Conservation (phyloP, 257 asterid genomes). For the Ajuga chamaepitys region DNA sequence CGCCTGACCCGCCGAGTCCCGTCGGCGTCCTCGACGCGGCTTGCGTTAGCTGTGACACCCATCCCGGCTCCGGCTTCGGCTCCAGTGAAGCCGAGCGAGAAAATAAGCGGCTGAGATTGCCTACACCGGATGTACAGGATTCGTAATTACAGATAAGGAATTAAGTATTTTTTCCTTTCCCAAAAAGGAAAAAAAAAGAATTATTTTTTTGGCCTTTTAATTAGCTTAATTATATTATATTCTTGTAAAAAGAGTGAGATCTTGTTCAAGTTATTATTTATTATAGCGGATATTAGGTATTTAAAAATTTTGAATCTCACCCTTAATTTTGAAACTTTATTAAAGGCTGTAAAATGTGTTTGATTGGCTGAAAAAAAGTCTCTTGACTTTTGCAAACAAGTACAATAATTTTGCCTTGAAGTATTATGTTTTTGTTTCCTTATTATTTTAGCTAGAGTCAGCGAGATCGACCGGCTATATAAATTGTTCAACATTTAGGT, state of each 20-base stretch:
- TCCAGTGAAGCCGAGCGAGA: constrained; percentile 21
- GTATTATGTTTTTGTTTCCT: background rate
- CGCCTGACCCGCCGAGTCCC: constrained; percentile 48
- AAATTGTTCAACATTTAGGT: too few relatives aligned
- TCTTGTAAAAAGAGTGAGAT: background rate
- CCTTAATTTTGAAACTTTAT: constrained; percentile 8
- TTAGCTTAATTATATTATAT: background rate
- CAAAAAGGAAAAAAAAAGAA: background rate
- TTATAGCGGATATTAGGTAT: too few relatives aligned
- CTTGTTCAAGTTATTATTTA: too few relatives aligned
- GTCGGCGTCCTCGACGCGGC: constrained; percentile 53
- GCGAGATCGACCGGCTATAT: too few relatives aligned
- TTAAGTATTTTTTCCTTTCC: background rate
- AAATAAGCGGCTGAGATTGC: constrained; percentile 31
- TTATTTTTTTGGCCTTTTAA: background rate
- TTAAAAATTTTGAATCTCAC: background rate
- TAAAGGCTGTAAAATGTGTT: background rate
- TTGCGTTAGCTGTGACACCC: constrained; percentile 44
- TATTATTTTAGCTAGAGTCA: too few relatives aligned
- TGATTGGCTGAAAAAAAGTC: constrained; percentile 13
- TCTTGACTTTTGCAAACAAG: constrained; percentile 4
- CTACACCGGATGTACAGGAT: constrained; percentile 33
- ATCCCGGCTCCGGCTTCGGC: constrained; percentile 10
- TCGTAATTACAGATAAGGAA: constrained; percentile 18
- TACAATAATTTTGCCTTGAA: constrained; percentile 24